Conservation (phyloP, 2,329 filamentous ascomycete species). For the Penicillium sp. region DNA sequence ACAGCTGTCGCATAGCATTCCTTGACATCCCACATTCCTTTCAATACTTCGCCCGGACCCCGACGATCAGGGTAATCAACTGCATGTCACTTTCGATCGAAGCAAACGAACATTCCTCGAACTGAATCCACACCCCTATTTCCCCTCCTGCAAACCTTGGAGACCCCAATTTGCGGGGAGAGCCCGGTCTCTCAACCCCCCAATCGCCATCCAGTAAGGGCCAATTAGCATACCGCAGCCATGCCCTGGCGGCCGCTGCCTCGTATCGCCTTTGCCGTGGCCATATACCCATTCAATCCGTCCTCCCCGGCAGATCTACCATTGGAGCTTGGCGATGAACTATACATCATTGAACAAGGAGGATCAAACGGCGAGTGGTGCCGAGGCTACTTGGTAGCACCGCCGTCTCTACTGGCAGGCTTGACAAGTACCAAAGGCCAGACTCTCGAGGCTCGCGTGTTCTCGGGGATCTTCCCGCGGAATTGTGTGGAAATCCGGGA, state of each 20-base stretch:
- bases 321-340: conserved; percentile 93
- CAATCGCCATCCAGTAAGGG: conserved; percentile 3
- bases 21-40: conserved; percentile 23
- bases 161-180: conserved; percentile 24
- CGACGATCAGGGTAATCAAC: conserved; percentile 11
- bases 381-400: conserved; percentile 90
- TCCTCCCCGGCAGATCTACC: conserved; percentile 85
- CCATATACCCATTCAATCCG: conserved; percentile 88
- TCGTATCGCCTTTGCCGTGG: conserved; percentile 96
- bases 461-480: conserved; percentile 95
- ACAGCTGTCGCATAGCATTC: conserved; percentile 22
- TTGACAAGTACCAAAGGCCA: conserved; percentile 88
- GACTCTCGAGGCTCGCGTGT: conserved; percentile 90
- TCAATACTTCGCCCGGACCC: conserved; percentile 12
- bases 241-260: conserved; percentile 98
- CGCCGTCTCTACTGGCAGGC: conserved; percentile 85
- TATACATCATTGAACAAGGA: conserved; percentile 98
- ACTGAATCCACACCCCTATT: conserved; percentile 14
- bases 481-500: conserved; percentile 94
- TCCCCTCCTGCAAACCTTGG: conserved; percentile 11
- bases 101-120: conserved; percentile 26
- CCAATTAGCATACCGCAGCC: conserved; percentile 28
- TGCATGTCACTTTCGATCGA: conserved; percentile 31
- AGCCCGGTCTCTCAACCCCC: conserved; percentile 12
- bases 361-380: conserved; percentile 82